Evolutionary conservation across 305 asterid genomes (phyloP), one percentile per base, ranked within the genome.

Genomic region (Solanum chacoense): DNA sequence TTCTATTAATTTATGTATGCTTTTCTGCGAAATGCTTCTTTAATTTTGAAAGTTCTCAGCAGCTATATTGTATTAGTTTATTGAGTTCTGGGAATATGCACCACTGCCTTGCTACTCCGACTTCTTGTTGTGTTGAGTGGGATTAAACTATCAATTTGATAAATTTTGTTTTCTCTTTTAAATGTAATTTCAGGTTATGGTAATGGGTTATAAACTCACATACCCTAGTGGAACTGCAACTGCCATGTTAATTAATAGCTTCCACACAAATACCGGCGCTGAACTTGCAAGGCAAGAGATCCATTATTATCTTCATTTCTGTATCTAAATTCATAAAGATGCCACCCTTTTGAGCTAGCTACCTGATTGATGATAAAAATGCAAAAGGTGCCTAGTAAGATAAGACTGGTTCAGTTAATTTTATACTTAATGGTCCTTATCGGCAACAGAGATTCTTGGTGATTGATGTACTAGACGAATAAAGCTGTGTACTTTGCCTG

Each of bases 151-250:
- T 16, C 20, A 11, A 38, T 34, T 28, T 72, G 72, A 29, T 72
- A 22, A 38, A 65, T 83, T 55, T 38, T 29, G 18, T 87, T 55
- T 55, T 71, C 75, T 79, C 22, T 87, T 81, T 55, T 76, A 36
- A 71, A 24, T 88, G 72, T 81, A 67, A 90, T 63, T 91, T 77
- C 91, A 97, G 99, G 98, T 97, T 85, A 96, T 97, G 99, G 97
- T 97, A 69, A 40, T 96, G 95, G 99, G 92, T 87, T 95, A 95
- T 92, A 96, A 91, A 91, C 92, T 97, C 91, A 97, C 98, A 45
- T 97, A 93, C 90, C 99, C 99, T 87, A 97, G 98, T 90, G 99
- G 99, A 91, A 97, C 99, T 90, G 99, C 99, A 87, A 97, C 99
- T 1, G 99, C 99, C 36, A 96, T 96, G 98, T 90, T 97, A 92